phyloP scores from a whole-genome alignment of 1,139 yeast genomes.

The Hansenula sp. region DNA sequence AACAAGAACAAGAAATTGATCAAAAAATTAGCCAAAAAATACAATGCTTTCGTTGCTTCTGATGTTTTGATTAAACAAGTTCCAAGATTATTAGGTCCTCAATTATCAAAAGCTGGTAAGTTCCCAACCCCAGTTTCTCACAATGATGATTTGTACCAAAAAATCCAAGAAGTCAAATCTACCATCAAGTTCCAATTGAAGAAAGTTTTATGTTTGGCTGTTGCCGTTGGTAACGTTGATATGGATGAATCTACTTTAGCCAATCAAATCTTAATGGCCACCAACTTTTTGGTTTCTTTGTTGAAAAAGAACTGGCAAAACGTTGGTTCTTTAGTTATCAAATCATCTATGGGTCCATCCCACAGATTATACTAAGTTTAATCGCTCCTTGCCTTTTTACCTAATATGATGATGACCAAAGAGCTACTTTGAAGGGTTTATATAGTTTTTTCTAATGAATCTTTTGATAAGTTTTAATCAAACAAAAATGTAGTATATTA shows the following conservation, averaged over 20 bases:
- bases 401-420: constrained; percentile 18
- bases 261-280: constrained; percentile 98
- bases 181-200: constrained; percentile 99
- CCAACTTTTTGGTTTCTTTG: constrained; percentile 98
- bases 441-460: background rate
- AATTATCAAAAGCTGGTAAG: constrained; percentile 99
- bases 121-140: constrained; percentile 99
- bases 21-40: constrained; percentile 99
- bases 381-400: too few relatives aligned
- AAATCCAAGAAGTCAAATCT: constrained; percentile 97
- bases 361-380: constrained; percentile 90
- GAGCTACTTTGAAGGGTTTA: background rate
- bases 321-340: constrained; percentile 98
- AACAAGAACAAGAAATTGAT: constrained; percentile 99
- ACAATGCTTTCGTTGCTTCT: constrained; percentile 99
- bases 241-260: constrained; percentile 97
- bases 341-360: constrained; percentile 99
- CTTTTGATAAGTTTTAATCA: background rate
- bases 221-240: constrained; percentile 97
- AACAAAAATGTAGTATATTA: too few relatives aligned
- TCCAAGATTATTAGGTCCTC: constrained; percentile 99
- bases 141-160: constrained; percentile 94
- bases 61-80: constrained; percentile 99
- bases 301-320: constrained; percentile 99
- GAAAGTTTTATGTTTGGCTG: constrained; percentile 93